Evolutionary conservation across 306 rosid genomes (phyloP).

Genomic region (Mucuna pruriens): DNA sequence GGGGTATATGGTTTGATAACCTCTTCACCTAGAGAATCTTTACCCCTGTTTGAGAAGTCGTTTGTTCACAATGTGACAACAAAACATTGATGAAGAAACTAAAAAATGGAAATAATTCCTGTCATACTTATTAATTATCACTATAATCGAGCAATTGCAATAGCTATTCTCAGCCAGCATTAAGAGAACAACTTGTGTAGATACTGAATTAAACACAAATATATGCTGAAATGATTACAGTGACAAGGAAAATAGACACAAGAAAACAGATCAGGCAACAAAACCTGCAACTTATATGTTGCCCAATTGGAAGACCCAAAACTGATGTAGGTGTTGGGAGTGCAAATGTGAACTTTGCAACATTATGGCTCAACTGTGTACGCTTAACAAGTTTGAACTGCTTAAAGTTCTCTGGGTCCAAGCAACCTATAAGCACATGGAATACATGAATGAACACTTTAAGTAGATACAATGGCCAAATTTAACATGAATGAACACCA

Average conservation of each 20-base stretch:
- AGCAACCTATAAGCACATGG: conserved; percentile 53
- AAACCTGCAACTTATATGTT: conserved; percentile 98
- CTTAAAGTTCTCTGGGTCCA: conserved; percentile 80
- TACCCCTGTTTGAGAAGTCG: conserved; percentile 72
- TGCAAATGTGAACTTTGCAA: conserved; percentile 84
- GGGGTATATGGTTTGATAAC: conserved; percentile 95
- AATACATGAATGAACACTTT: conserved; percentile 31
- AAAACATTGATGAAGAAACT: conserved; percentile 2
- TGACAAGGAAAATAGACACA: conserved; percentile 12
- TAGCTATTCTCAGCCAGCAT: conserved; percentile 20
- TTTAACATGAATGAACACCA: not conserved
- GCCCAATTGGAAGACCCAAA: conserved; percentile 98
- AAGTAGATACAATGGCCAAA: conserved; percentile 17
- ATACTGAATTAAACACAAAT: conserved; percentile 15
- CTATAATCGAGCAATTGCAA: not conserved
- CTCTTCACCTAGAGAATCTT: conserved; percentile 85
- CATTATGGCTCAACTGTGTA: conserved; percentile 91
- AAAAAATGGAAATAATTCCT: not conserved
- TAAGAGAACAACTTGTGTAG: not conserved
- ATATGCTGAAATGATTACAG: not conserved
- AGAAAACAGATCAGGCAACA: conserved; percentile 24
- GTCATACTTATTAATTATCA: not conserved
- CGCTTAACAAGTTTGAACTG: conserved; percentile 82
- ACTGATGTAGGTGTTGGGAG: conserved; percentile 84
- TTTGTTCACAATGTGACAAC: conserved; percentile 1